Base-by-base conservation (phyloP, 257 asterid species). In the Solanum dulcamara region DNA sequence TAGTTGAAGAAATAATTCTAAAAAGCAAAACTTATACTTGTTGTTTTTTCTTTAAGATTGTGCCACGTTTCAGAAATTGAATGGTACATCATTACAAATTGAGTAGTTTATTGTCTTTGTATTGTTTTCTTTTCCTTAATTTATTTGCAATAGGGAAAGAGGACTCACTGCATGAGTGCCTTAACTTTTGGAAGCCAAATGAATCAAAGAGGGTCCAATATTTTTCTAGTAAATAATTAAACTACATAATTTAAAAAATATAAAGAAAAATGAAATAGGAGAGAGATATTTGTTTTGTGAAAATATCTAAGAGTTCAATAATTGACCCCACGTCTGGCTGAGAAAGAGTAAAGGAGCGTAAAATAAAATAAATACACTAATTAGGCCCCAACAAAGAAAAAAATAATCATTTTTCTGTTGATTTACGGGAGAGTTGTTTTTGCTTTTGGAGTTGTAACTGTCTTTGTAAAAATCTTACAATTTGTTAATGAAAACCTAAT, bases 401-500 rank as follows among this genome's bases (percentile, higher is more conserved):
- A n/a, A n/a, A n/a, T 55, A 22, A 10, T 22, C 1, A 55, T 22
- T 55, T n/a, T 55, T 55, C 28, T 10, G 13, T 9, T 55, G 64
- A 8, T 55, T 9, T 2, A 1, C 3, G 28, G 64, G 64, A 57
- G 28, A 57, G 2, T 57, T 2, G 28, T 14, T 57, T 57, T 57
- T 57, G 40, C 83, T 88, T 84, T 89, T 79, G 84, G 40, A 62
- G 81, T 81, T 67, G 6, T 22, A 60, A 48, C n/a, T 81, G 81
- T 38, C 40, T 57, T 57, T 72, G 33, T 38, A 12, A 13, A 40
- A 74, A 33, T 74, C 17, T 38, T 68, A 24, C 67, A 85, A 42
- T 70, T 82, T 74, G 24, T 53, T 80, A 66, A 85, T 33, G 83
- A 57, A 88, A 84, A 67, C 86, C 85, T 48, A 44, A 51, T 84